Conservation (phyloP, 306 rosid genomes). For the Cucurbita moschata region DNA sequence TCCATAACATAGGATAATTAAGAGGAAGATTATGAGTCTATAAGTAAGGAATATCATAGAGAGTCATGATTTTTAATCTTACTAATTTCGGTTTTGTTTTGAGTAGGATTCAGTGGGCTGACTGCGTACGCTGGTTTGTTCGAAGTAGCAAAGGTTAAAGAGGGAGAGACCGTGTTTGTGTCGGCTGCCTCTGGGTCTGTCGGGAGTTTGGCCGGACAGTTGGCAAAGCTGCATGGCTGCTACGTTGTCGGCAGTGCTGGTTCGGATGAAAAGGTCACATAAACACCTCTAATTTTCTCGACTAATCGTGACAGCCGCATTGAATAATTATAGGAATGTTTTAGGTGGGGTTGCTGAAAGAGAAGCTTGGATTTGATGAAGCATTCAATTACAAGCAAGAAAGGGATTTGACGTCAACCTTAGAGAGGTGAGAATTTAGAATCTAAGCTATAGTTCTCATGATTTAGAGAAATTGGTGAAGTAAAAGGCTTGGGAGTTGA, state of each 20-base stretch:
- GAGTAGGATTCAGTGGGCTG: conserved; percentile 44
- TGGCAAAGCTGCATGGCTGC: conserved; percentile 60
- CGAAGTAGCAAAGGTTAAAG: conserved; percentile 36
- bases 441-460: background rate
- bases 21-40: no score
- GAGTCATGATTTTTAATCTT: no score
- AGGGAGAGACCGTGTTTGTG: conserved; percentile 62
- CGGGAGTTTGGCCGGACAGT: conserved; percentile 62
- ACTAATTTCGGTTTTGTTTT: no score
- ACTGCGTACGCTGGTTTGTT: conserved; percentile 64
- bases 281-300: no score
- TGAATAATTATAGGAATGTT: background rate
- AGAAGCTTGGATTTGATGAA: conserved; percentile 55
- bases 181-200: conserved; percentile 63
- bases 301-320: no score
- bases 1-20: no score
- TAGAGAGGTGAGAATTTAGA: conserved; percentile 25
- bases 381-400: conserved; percentile 82
- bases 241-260: conserved; percentile 74
- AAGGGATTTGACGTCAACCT: conserved; percentile 37
- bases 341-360: conserved; percentile 43
- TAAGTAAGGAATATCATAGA: no score
- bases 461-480: no score
- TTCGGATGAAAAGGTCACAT: conserved; percentile 42
- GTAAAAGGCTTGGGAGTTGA: no score